These are phyloP conservation scores for Daphne laureola DNA, from an alignment of 441 rosid genomes.

Conservation along the genomic window DNA sequence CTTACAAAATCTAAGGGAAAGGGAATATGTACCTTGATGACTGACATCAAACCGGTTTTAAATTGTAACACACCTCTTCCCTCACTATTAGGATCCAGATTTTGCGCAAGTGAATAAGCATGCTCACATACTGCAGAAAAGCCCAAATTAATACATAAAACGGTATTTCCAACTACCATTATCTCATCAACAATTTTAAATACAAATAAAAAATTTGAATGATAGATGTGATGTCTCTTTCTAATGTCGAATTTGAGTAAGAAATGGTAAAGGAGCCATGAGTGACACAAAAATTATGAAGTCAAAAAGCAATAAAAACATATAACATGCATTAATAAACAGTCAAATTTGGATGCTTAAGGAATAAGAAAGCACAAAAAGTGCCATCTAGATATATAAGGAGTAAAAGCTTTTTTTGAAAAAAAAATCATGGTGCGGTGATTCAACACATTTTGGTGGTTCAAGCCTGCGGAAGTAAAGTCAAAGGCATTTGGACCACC, in stretches of 20 bases:
- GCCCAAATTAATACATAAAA: background rate
- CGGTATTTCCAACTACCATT: too few species aligned
- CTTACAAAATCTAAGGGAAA: too few species aligned
- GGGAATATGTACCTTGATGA: conserved; percentile 61
- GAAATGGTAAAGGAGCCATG: background rate
- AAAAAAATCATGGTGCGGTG: too few species aligned
- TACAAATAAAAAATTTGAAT: background rate
- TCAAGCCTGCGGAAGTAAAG: too few species aligned
- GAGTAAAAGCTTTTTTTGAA: background rate
- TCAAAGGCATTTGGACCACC: too few species aligned
- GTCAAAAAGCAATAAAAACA: too few species aligned
- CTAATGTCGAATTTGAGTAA: too few species aligned
- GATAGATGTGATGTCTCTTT: too few species aligned
- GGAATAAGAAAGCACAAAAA: background rate
- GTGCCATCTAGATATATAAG: background rate
- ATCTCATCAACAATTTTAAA: too few species aligned
- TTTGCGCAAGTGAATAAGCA: conserved; percentile 90
- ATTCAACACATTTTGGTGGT: too few species aligned
- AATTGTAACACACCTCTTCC: conserved; percentile 96
- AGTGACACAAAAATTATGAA: too few species aligned
- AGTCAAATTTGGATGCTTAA: background rate
- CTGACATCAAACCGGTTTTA: conserved; percentile 95
- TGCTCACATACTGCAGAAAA: conserved; percentile 83
- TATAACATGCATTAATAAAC: too few species aligned
- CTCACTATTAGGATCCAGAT: conserved; percentile 93